A percentile compares a stretch with the other conserved stretches of the same genome.
These are phyloP conservation scores for Corchorus capsularis DNA, from an alignment of 345 rosid species.

Conservation along the genomic window DNA sequence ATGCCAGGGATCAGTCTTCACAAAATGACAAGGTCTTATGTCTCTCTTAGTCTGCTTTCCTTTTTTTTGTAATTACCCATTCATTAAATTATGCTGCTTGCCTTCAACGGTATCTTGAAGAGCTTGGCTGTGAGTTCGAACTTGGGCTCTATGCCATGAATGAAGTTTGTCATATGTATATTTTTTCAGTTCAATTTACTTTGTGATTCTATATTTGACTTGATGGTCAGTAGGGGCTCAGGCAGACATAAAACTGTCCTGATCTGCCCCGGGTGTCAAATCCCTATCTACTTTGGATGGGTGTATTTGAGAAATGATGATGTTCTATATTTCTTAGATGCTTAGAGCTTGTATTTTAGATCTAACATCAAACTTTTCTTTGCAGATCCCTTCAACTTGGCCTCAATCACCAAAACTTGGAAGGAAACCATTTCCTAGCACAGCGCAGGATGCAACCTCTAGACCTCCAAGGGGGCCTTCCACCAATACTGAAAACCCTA, in stretches of 20 bases:
- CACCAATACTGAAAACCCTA: constrained; percentile 35
- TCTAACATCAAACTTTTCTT: constrained; percentile 15
- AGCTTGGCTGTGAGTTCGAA: constrained; percentile 4
- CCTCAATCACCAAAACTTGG: constrained; percentile 53
- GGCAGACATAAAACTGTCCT: background rate
- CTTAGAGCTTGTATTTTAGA: constrained; percentile 2
- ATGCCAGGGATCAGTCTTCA: constrained; percentile 11
- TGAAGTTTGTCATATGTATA: constrained; percentile 12
- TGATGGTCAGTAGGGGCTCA: background rate
- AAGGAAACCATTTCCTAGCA: constrained; percentile 41
- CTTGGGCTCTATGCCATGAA: constrained; percentile 4
- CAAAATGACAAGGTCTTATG: constrained; percentile 17
- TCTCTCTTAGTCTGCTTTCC: background rate
- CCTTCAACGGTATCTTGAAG: background rate
- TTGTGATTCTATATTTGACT: background rate
- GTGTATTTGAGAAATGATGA: background rate
- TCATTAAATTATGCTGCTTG: background rate
- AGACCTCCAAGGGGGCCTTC: constrained; percentile 42
- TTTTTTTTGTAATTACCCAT: background rate
- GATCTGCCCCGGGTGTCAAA: background rate
- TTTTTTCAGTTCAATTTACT: constrained; percentile 18
- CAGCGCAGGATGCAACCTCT: constrained; percentile 34
- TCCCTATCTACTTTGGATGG: background rate
- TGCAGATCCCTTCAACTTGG: constrained; percentile 45
- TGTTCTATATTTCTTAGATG: background rate